Evolutionary conservation across 495 filamentous ascomycete species (phyloP).

Genomic region (Aspergillus bridgeri): DNA sequence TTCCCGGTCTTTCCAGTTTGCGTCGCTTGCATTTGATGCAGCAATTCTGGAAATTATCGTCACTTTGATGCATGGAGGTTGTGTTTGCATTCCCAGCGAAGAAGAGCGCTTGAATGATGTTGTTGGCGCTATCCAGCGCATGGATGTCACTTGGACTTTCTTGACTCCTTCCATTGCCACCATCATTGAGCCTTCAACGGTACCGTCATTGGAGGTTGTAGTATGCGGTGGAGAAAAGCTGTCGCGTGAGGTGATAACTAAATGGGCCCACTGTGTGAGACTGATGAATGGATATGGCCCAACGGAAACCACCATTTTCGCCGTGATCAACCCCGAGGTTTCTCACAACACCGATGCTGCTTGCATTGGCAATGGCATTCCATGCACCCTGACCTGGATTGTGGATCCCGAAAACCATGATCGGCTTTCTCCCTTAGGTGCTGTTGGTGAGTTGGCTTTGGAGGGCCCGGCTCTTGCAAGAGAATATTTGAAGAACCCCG

Average conservation of each 20-base stretch:
- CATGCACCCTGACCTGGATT: conserved; percentile 51
- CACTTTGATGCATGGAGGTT: conserved; percentile 53
- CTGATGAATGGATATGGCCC: conserved; percentile 61
- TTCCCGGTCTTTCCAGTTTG: conserved; percentile 51
- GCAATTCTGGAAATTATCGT: conserved; percentile 49
- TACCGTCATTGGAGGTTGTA: conserved; percentile 44
- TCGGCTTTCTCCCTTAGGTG: conserved; percentile 47
- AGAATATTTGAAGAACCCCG: conserved; percentile 51
- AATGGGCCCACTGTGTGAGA: conserved; percentile 50
- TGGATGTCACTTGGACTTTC: conserved; percentile 48
- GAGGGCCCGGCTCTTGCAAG: conserved; percentile 48
- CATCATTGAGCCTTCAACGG: conserved; percentile 44
- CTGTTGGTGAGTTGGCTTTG: conserved; percentile 52
- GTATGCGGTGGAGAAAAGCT: conserved; percentile 47
- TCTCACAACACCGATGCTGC: conserved; percentile 31
- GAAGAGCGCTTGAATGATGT: conserved; percentile 52
- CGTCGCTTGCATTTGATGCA: conserved; percentile 54
- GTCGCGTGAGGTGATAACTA: conserved; percentile 46
- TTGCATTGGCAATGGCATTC: conserved; percentile 49
- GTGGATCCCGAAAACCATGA: conserved; percentile 49
- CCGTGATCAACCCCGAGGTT: conserved; percentile 30
- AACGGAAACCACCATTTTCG: conserved; percentile 48
- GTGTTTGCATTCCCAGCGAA: conserved; percentile 59
- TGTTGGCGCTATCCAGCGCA: conserved; percentile 43
- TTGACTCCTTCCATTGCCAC: conserved; percentile 54